Percentiles rank a stretch among this genome's conserved stretches.
These are phyloP conservation scores for Coemansia sp. DNA, from an alignment of 192 early-diverging fungal species.

Conservation along the genomic window DNA sequence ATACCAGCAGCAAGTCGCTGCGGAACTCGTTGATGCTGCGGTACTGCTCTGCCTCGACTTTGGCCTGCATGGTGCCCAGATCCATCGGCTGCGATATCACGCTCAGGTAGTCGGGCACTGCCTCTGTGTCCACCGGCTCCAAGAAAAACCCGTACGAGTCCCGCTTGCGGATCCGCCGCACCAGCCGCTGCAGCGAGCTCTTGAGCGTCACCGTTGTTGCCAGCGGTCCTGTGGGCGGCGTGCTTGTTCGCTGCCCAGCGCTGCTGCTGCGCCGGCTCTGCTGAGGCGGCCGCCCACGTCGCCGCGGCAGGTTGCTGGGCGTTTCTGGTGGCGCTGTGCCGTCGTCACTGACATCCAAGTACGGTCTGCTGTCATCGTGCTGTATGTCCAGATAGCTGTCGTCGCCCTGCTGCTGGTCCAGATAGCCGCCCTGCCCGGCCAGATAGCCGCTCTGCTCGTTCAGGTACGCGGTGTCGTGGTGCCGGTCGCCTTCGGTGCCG, in stretches of 20 bases:
- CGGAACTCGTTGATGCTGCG: conserved; percentile 66
- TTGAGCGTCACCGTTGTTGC: conserved; percentile 55
- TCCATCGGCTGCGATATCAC: conserved; percentile 89
- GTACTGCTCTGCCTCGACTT: conserved; percentile 65
- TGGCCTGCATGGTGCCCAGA: conserved; percentile 81
- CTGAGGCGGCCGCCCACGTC: conserved; percentile 42
- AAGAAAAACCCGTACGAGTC: conserved; percentile 88
- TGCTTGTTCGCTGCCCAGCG: neutral
- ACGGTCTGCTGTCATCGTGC: too few species aligned
- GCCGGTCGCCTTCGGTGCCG: conserved; percentile 31
- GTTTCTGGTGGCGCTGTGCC: neutral
- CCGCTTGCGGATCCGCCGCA: conserved; percentile 66
- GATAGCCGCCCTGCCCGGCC: neutral
- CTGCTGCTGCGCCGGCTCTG: conserved; percentile 11
- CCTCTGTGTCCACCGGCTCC: conserved; percentile 74
- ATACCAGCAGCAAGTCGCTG: conserved; percentile 73
- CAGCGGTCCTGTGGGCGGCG: conserved; percentile 13
- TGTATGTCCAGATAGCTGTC: too few species aligned
- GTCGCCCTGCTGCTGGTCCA: neutral
- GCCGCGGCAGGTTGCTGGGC: conserved; percentile 6
- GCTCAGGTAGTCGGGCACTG: conserved; percentile 75
- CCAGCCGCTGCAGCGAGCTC: conserved; percentile 59
- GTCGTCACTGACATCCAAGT: neutral
- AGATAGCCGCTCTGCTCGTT: conserved; percentile 14
- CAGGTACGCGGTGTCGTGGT: neutral